Base-by-base conservation (phyloP, 139 green algal species). In the Penium margaritaceum region DNA sequence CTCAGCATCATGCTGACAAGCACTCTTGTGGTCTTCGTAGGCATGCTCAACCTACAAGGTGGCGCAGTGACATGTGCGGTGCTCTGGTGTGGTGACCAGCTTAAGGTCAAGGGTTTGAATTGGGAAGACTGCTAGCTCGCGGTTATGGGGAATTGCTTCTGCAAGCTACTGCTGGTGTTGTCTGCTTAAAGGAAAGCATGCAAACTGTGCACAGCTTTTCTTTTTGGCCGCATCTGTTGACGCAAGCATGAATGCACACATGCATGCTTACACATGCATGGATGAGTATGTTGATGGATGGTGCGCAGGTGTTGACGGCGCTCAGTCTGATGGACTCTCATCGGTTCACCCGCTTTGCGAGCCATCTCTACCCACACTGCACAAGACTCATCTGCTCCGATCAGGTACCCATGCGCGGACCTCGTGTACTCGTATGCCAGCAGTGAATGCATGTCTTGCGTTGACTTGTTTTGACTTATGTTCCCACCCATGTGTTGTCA, bases 371-470 rank as follows among this genome's bases (percentile, higher is more conserved):
- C 66, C 66, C 66, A 17, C 38, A 74, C 34, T 74, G 66, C 66
- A 74, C 66, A 14, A 41, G 66, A 41, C 66, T 74, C 41, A 74
- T 74, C 43, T 64, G 66, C 66, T 53, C 33, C 51, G 66, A 74
- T 32, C 66, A 74, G 66, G 66, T 74, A 74, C n/a, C 51, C 12
- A n/a, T n/a, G n/a, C n/a, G n/a, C n/a, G n/a, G n/a, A n/a, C n/a
- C n/a, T 63, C 53, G 2, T 35, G 5, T 15, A 35, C 53, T 63
- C 21, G 3, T 63, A 15, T 15, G 9, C 32, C 41, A 9, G 41
- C 41, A 51, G 41, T 51, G 41, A 21, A 51, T 51, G 9, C 12
- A 12, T 21, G 9, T 12, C 9, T 51, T 21, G 12, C 41, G 12
- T 51, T 51, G 12, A 21, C 12, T 9, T 9, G 9, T 51, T 9